Conservation (phyloP, 768 basidiomycete genomes). For the Cystobasidium ongulense region DNA sequence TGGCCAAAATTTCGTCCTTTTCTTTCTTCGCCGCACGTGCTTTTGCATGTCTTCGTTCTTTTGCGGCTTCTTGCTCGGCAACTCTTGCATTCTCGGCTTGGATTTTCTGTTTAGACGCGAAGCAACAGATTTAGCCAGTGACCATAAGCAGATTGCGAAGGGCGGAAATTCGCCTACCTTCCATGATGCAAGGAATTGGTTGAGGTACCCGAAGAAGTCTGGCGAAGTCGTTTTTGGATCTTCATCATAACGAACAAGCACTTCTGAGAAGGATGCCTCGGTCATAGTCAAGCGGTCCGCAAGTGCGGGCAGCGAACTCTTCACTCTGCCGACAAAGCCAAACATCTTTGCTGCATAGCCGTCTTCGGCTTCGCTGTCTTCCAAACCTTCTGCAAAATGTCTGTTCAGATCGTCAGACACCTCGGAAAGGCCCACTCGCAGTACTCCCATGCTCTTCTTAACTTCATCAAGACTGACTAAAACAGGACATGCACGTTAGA, state of each 20-base stretch:
- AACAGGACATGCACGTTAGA: slow-evolving; percentile 36
- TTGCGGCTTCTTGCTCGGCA: slow-evolving; percentile 8
- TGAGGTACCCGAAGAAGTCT: slow-evolving; percentile 97
- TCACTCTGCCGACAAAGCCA: slow-evolving; percentile 71
- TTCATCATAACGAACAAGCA: slow-evolving; percentile 84
- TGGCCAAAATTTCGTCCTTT: neutral
- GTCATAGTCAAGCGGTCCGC: slow-evolving; percentile 79
- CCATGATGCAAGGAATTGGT: slow-evolving; percentile 91
- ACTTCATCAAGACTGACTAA: slow-evolving; percentile 79
- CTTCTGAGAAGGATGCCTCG: slow-evolving; percentile 71
- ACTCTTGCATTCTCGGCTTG: slow-evolving; percentile 25
- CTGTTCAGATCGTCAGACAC: slow-evolving; percentile 73
- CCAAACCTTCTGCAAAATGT: slow-evolving; percentile 63
- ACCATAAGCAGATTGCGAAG: neutral
- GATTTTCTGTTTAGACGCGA: neutral
- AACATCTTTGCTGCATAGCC: slow-evolving; percentile 86
- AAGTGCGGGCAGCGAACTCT: slow-evolving; percentile 67
- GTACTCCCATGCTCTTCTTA: slow-evolving; percentile 62
- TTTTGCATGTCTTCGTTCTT: slow-evolving; percentile 12
- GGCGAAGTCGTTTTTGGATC: slow-evolving; percentile 47
- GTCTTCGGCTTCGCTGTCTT: slow-evolving; percentile 53
- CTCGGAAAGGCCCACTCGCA: slow-evolving; percentile 65
- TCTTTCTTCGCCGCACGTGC: neutral
- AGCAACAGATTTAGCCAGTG: neutral
- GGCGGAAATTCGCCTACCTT: slow-evolving; percentile 39